Base-by-base conservation (phyloP, 2,329 filamentous ascomycete species). In the Aspergillus oerlinghausenensis region DNA sequence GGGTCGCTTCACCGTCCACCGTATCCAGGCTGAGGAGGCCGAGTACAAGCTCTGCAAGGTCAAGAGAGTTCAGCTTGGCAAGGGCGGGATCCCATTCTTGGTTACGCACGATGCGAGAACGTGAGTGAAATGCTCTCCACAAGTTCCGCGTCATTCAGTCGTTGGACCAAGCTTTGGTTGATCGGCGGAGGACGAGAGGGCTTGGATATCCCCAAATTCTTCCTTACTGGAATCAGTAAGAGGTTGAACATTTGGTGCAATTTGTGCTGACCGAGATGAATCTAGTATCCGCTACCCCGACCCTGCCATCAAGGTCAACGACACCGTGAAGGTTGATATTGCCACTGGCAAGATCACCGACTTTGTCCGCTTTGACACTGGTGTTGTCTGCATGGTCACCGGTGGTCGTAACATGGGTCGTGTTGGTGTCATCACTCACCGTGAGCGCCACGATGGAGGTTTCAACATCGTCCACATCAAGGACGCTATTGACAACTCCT, bases 41-140 rank as follows among this genome's bases (percentile, higher is more conserved):
- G 88, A 94, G 85, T 99, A 97, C 90, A 99, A 99, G 89, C 86
- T 99, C 74, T 92, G 92, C 86, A 99, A 97, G 87, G 94, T 99
- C 84, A 97, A 97, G 90, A 89, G 93, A 76, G 94, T 99, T 65
- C 94, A 99, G 86, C 87, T 99, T 74, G 94, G 94, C 85, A 93
- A 92, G 82, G 95, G 94, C 83, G 94, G 92, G 85, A 96, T 99
- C 88, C 94, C 94, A 95, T 99, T 96, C 92, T 97, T 97, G 92
- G 94, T 99, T 90, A 99, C 94, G 92, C 94, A 99, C 90, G 94
- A 99, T 94, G 94, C 94, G 84, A 89, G 94, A 92, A 99, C 94
- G 93, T 99, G 85, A 96, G 93, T 97, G 89, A 67, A 38, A 67
- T 65, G 62, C 72, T 70, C 69, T 72, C 86, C 63, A 65, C 60